Conservation (phyloP, 768 basidiomycete genomes). For the Erythrobasidium yunnanense region DNA sequence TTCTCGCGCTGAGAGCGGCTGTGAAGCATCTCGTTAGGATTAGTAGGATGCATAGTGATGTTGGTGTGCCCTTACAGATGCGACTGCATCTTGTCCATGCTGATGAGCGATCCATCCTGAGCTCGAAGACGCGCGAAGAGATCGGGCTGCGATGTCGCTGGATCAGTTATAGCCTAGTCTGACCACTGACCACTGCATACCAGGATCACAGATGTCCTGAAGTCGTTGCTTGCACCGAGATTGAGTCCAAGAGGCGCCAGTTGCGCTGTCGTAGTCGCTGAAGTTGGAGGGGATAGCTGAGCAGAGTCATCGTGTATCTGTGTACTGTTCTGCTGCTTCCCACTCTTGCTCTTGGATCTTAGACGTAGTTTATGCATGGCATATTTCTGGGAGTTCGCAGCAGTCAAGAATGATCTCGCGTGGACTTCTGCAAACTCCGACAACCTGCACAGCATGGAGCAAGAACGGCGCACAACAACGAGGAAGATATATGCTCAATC, state of each 20-base stretch:
- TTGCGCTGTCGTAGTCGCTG: neutral
- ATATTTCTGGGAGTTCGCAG: no score
- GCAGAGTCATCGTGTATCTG: neutral
- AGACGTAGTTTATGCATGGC: neutral
- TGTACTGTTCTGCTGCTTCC: neutral
- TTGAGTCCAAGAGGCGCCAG: neutral
- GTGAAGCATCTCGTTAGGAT: no score
- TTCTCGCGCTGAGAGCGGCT: slow-evolving; percentile 33
- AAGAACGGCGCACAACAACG: no score
- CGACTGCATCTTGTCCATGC: slow-evolving; percentile 27
- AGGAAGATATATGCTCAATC: no score
- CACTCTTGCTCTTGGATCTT: neutral
- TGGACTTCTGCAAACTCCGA: no score
- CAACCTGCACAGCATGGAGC: no score
- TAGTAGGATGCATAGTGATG: no score
- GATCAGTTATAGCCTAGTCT: neutral
- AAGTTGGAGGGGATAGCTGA: neutral
- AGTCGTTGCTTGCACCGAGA: slow-evolving; percentile 8
- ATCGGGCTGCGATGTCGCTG: slow-evolving; percentile 30
- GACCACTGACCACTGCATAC: neutral
- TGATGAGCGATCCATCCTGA: slow-evolving; percentile 32
- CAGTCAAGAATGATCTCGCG: no score
- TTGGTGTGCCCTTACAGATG: no score
- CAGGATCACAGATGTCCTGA: slow-evolving; percentile 33
- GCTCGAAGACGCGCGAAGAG: slow-evolving; percentile 33